phyloP scores from a whole-genome alignment of 1,284 basidiomycete species.

The Cutaneotrichosporon sp. region DNA sequence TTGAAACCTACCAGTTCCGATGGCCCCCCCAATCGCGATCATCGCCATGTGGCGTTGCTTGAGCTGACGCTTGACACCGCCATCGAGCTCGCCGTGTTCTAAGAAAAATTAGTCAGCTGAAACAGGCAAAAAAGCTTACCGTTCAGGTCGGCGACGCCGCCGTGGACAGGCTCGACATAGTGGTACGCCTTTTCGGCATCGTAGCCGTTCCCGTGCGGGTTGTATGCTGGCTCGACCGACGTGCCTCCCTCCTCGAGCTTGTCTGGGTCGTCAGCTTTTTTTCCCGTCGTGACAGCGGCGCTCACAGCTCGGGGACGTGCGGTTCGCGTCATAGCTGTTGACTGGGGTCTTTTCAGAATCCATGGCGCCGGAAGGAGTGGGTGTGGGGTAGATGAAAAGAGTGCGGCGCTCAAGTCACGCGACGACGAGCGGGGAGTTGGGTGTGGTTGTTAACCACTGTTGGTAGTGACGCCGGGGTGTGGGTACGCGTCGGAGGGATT shows the following conservation, averaged over 20 bases:
- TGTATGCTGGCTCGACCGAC: background rate
- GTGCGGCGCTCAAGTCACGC: too few relatives aligned
- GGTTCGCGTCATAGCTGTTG: background rate
- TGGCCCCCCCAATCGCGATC: constrained; percentile 52
- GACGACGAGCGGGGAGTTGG: too few relatives aligned
- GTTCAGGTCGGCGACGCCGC: constrained; percentile 2
- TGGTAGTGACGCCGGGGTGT: too few relatives aligned
- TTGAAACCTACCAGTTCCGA: constrained; percentile 31
- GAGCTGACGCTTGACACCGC: constrained; percentile 37
- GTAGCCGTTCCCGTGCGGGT: background rate
- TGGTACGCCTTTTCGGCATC: constrained; percentile 6
- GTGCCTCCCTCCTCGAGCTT: background rate
- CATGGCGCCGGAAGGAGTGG: background rate
- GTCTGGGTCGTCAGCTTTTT: background rate
- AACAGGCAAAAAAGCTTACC: background rate
- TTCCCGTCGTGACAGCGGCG: background rate
- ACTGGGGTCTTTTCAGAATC: background rate
- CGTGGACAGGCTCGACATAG: background rate
- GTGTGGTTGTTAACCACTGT: too few relatives aligned
- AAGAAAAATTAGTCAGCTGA: background rate
- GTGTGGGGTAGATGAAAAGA: background rate
- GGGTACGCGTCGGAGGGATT: too few relatives aligned
- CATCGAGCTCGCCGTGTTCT: constrained; percentile 22
- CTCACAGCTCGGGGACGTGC: background rate
- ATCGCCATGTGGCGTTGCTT: constrained; percentile 48